Base-by-base conservation (phyloP, 805 yeast genomes). In the Middelhovenomyces tepae region DNA sequence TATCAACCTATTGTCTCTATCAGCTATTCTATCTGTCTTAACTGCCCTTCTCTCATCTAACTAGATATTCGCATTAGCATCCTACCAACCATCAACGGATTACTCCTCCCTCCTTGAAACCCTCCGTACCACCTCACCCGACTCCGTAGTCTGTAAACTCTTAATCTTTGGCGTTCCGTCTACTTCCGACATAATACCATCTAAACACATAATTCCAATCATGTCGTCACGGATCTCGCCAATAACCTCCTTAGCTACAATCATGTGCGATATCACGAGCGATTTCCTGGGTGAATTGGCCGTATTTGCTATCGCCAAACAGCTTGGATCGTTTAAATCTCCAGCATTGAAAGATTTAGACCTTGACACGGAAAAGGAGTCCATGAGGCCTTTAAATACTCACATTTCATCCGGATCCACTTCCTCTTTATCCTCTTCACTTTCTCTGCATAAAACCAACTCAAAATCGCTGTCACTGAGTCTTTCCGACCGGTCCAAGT, bases 281-380 rank as follows among this genome's bases (percentile, higher is more conserved):
- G 66, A 71, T 27, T 76, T 85, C 41, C 60, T 91, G 9, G 64
- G 57, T 5, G 71, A 75, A 7, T 61, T 89, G 38, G 77, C 83
- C 11, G 68, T 63, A 4, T 50, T 55, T n/a, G 84, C 85, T 7
- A 69, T 78, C 3, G 74, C 93, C 0, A 80, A 78, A 44, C 72
- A 75, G 39, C 84, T 81, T 51, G 81, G 84, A 22, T 80, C 95
- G 0, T 65, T 85, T 38, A 65, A 93, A 44, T 82, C 94, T 0
- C 95, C 95, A 0, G 82, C 40, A 4, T 35, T 46, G n/a, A 51
- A 50, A 34, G 48, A 43, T 14, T 28, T 53, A 15, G 53, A 49
- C 31, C 29, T 31, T n/a, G n/a, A n/a, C n/a, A n/a, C n/a, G n/a
- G n/a, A n/a, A n/a, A n/a, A n/a, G n/a, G n/a, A n/a, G n/a, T n/a